Evolutionary conservation across 306 rosid species (phyloP).

Genomic region (Mimosa pudica): DNA sequence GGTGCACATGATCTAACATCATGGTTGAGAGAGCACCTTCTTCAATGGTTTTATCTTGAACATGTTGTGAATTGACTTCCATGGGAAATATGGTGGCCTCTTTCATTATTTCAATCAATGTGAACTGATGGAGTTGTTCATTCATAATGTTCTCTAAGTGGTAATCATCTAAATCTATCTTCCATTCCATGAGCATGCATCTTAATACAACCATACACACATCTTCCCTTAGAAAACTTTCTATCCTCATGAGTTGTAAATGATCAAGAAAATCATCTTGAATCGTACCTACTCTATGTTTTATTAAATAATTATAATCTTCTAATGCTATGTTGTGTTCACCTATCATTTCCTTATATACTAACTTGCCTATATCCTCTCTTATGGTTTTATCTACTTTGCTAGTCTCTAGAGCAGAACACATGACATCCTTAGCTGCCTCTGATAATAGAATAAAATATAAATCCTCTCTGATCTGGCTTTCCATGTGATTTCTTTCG

Average conservation of each 20-base stretch:
- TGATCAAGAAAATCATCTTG: constrained; percentile 23
- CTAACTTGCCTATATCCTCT: constrained; percentile 44
- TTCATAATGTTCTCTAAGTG: constrained; percentile 39
- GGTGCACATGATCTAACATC: constrained; percentile 23
- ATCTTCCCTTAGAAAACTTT: constrained; percentile 50
- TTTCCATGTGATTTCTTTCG: constrained; percentile 43
- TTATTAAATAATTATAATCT: constrained; percentile 31
- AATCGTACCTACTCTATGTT: constrained; percentile 30
- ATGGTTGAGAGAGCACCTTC: constrained; percentile 16
- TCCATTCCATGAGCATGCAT: constrained; percentile 54
- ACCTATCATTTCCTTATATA: constrained; percentile 40
- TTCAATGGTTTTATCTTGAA: constrained; percentile 31
- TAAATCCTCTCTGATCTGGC: constrained; percentile 48
- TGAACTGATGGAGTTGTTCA: constrained; percentile 47
- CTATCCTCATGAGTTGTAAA: constrained; percentile 10
- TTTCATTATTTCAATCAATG: constrained; percentile 46
- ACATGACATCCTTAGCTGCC: background rate
- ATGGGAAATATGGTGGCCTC: constrained; percentile 31
- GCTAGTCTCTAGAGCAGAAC: background rate
- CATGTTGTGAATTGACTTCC: constrained; percentile 29
- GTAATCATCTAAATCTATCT: constrained; percentile 36
- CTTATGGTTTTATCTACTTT: constrained; percentile 27
- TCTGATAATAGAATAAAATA: background rate
- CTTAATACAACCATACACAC: constrained; percentile 45
- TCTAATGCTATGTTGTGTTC: constrained; percentile 45